Evolutionary conservation across 2,329 filamentous ascomycete species (phyloP).

Genomic region (Thermochaetoides dissita): DNA sequence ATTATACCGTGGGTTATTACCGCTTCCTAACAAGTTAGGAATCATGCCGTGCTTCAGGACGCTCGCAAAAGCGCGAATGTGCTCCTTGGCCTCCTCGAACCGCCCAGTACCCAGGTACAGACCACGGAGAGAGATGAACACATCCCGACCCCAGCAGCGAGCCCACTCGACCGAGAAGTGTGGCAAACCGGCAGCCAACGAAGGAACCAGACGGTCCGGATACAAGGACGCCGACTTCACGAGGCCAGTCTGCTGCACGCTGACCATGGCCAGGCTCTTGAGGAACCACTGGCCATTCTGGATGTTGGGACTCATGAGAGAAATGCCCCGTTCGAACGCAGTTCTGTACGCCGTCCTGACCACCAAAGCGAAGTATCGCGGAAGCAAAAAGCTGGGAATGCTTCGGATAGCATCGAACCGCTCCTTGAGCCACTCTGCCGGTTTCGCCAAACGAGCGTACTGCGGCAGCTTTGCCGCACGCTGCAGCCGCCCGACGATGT

Average conservation of each 20-base stretch:
- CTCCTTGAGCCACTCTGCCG: conserved; percentile 65
- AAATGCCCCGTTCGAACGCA: conserved; percentile 62
- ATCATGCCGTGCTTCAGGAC: conserved; percentile 98
- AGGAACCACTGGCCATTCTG: conserved; percentile 76
- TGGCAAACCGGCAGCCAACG: conserved; percentile 79
- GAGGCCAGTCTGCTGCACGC: conserved; percentile 76
- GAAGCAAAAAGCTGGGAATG: conserved; percentile 78
- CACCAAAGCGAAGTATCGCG: conserved; percentile 83
- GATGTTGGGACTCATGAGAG: conserved; percentile 65
- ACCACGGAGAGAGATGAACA: conserved; percentile 89
- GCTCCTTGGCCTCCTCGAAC: conserved; percentile 78
- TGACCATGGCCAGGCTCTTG: conserved; percentile 79
- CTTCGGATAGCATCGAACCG: conserved; percentile 75
- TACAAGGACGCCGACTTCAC: conserved; percentile 85
- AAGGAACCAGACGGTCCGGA: conserved; percentile 71
- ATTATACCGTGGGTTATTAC: conserved; percentile 81
- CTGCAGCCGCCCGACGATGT: conserved; percentile 65
- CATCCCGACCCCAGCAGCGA: conserved; percentile 91
- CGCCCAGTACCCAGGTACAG: conserved; percentile 84
- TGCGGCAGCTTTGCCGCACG: conserved; percentile 50
- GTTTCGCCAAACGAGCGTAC: conserved; percentile 48
- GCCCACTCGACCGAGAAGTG: conserved; percentile 93
- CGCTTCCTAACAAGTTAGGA: conserved; percentile 79
- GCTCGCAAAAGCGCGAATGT: conserved; percentile 87
- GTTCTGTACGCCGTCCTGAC: conserved; percentile 79